phyloP scores from a whole-genome alignment of 257 asterid genomes.

The Solanum bulbocastanum region DNA sequence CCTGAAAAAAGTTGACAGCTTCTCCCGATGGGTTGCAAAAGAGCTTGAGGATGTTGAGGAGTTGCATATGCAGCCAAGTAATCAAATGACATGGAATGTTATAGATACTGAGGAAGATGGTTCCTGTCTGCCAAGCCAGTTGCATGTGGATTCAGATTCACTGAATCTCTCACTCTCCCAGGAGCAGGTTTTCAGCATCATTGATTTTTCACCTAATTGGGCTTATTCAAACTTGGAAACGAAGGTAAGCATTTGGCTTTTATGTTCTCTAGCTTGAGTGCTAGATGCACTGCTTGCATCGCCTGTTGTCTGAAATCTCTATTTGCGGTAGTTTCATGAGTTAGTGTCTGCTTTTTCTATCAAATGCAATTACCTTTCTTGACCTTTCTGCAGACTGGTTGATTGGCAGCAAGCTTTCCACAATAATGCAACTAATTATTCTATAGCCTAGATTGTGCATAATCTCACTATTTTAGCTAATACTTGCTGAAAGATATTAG shows the following conservation, averaged over 20 bases:
- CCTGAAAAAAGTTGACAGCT: slow-evolving; percentile 93
- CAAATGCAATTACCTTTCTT: neutral
- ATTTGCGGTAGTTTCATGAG: neutral
- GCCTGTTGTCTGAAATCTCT: neutral
- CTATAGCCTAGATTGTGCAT: neutral
- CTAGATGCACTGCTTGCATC: neutral
- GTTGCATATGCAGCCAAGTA: slow-evolving; percentile 46
- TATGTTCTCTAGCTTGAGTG: neutral
- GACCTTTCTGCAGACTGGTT: neutral
- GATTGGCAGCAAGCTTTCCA: neutral
- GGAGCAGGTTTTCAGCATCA: slow-evolving; percentile 78
- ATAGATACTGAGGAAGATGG: slow-evolving; percentile 51
- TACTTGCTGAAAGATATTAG: neutral
- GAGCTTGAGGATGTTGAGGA: slow-evolving; percentile 72
- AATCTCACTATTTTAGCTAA: neutral
- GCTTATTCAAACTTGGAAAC: slow-evolving; percentile 55
- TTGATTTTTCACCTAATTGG: slow-evolving; percentile 67
- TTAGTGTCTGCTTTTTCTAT: neutral
- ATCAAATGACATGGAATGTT: slow-evolving; percentile 57
- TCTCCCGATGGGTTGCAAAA: slow-evolving; percentile 83
- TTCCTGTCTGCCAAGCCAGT: slow-evolving; percentile 46
- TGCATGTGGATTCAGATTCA: slow-evolving; percentile 54
- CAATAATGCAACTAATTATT: neutral
- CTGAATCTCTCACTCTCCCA: slow-evolving; percentile 66
- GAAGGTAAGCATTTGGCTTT: slow-evolving; percentile 32